Conservation (phyloP, 2,329 filamentous ascomycete genomes). For the Aspergillus viridinutans region DNA sequence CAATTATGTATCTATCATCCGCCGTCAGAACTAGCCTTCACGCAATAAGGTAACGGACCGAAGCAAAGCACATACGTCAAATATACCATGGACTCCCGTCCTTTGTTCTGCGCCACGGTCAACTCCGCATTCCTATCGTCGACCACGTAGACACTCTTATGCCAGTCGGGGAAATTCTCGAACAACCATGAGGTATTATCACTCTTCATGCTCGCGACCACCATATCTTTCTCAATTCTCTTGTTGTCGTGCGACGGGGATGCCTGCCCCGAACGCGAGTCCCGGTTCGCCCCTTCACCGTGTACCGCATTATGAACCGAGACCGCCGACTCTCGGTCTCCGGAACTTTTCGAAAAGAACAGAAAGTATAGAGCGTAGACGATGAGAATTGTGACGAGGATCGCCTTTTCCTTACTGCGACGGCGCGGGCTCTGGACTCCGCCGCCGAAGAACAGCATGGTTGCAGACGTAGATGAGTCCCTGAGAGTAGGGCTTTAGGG, state of each 20-base stretch:
- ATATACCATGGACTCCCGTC: conserved; percentile 43
- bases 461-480: conserved; percentile 36
- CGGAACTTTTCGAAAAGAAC: conserved; percentile 24
- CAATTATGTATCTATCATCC: conserved; percentile 37
- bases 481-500: not conserved
- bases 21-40: not conserved
- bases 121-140: conserved; percentile 47
- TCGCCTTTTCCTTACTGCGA: conserved; percentile 31
- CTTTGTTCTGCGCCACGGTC: conserved; percentile 46
- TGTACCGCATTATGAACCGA: conserved; percentile 8
- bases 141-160: conserved; percentile 53
- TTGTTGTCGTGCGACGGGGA: conserved; percentile 13
- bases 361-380: conserved; percentile 30
- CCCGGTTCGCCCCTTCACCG: conserved; percentile 9
- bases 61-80: conserved; percentile 32
- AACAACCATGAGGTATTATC: conserved; percentile 40
- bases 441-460: conserved; percentile 32
- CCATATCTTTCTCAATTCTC: conserved; percentile 27
- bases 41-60: not conserved
- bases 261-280: conserved; percentile 14
- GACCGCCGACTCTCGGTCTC: conserved; percentile 4
- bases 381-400: conserved; percentile 30
- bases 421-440: conserved; percentile 32
- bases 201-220: conserved; percentile 37
- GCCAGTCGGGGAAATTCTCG: conserved; percentile 43